A percentile compares a stretch with the other conserved stretches of the same genome.
phyloP scores from a whole-genome alignment of 225 moss, liverwort and hornwort species.

The Pseudoscleropodium purum region DNA sequence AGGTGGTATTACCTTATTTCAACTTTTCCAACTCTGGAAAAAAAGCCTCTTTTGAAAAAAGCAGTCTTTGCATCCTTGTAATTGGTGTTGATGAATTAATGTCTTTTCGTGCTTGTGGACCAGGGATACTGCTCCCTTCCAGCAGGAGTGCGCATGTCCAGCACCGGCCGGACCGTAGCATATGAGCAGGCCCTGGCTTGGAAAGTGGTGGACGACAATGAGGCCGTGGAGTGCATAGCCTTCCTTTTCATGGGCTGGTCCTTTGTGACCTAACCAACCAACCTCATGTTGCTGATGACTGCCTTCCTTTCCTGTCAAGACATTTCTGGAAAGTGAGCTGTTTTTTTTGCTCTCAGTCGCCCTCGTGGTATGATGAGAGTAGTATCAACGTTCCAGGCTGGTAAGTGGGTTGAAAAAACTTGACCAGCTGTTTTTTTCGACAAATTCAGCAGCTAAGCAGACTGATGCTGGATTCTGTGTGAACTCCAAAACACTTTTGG shows the following conservation, averaged over 20 bases:
- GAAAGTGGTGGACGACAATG: conserved; percentile 85
- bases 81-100: not conserved
- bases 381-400: not conserved
- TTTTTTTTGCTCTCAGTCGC: not conserved
- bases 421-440: not conserved
- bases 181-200: conserved; percentile 86
- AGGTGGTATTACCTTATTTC: not conserved
- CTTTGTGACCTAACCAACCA: conserved; percentile 20
- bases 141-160: conserved; percentile 79
- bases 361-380: not conserved
- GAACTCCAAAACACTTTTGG: not conserved
- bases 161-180: conserved; percentile 56
- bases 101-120: not conserved
- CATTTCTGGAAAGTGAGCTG: not conserved
- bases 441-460: not conserved
- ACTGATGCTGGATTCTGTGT: not conserved
- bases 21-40: not conserved
- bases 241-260: conserved; percentile 91
- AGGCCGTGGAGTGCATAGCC: conserved; percentile 77
- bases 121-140: conserved; percentile 89
- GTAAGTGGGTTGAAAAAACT: not conserved
- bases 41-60: not conserved
- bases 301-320: not conserved
- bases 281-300: not conserved
- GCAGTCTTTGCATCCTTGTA: not conserved